Evolutionary conservation across 768 basidiomycete genomes (phyloP).

Genomic region (Leccinum disarticulatum): DNA sequence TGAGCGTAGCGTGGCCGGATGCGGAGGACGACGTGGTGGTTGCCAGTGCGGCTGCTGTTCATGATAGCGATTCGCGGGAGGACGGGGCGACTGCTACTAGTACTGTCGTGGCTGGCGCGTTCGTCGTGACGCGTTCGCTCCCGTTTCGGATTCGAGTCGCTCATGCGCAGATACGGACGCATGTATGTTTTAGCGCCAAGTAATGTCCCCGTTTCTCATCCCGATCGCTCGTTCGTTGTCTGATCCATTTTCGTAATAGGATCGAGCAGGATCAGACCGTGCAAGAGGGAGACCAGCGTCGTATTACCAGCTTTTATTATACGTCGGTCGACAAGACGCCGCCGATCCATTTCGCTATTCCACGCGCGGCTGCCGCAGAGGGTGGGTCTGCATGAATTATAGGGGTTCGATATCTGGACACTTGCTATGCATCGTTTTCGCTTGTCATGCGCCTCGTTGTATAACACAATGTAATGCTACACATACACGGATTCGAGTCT

Average conservation of each 20-base stretch:
- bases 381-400: not conserved
- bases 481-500: slow-evolving; percentile 1
- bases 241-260: slow-evolving; percentile 11
- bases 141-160: slow-evolving; percentile 41
- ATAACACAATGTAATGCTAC: slow-evolving; percentile 5
- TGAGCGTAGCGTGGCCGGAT: slow-evolving; percentile 35
- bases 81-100: no score
- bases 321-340: slow-evolving; percentile 33
- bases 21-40: slow-evolving; percentile 5
- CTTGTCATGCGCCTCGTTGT: not conserved
- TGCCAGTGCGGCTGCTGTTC: no score
- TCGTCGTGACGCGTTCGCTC: slow-evolving; percentile 39
- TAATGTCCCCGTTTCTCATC: slow-evolving; percentile 2
- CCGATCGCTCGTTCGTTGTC: not conserved
- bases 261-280: slow-evolving; percentile 24
- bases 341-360: slow-evolving; percentile 33
- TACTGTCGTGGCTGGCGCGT: slow-evolving; percentile 40
- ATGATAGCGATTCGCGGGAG: not conserved
- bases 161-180: slow-evolving; percentile 36
- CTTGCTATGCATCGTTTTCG: not conserved
- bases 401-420: not conserved
- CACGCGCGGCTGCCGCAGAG: slow-evolving; percentile 8
- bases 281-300: slow-evolving; percentile 20
- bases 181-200: slow-evolving; percentile 42
- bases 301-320: slow-evolving; percentile 38